Percentiles rank a stretch among this genome's conserved stretches.
phyloP scores from a whole-genome alignment of 1,284 basidiomycete genomes.

The Cryptococcus amylolentus region DNA sequence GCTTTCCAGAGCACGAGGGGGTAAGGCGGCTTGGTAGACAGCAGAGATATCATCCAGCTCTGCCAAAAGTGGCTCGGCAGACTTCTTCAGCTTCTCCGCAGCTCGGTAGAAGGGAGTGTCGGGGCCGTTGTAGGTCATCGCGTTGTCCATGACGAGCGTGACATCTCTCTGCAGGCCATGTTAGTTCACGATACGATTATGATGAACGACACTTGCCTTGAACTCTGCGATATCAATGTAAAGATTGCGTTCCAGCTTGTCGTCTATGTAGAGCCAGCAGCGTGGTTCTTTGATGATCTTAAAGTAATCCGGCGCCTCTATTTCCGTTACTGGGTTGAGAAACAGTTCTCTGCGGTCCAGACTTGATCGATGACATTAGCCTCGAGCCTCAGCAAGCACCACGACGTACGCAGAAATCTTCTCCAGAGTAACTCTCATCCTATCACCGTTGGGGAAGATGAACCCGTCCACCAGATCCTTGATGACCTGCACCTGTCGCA shows the following conservation, averaged over 20 bases:
- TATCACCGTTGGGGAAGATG: slow-evolving; percentile 65
- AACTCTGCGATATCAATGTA: slow-evolving; percentile 76
- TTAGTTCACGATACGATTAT: slow-evolving; percentile 4
- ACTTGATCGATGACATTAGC: slow-evolving; percentile 51
- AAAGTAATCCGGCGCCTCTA: slow-evolving; percentile 87
- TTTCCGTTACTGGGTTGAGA: slow-evolving; percentile 71
- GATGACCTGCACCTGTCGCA: slow-evolving; percentile 67
- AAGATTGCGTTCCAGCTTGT: slow-evolving; percentile 69
- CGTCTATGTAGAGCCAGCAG: slow-evolving; percentile 79
- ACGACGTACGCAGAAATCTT: slow-evolving; percentile 64
- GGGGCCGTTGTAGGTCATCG: slow-evolving; percentile 77
- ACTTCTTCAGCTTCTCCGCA: slow-evolving; percentile 65
- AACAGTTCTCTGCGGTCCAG: slow-evolving; percentile 72
- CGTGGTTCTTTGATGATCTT: slow-evolving; percentile 83
- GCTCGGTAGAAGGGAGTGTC: slow-evolving; percentile 69
- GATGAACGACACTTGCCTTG: slow-evolving; percentile 55
- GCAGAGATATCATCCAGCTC: slow-evolving; percentile 54
- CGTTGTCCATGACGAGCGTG: slow-evolving; percentile 77
- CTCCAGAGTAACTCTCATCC: slow-evolving; percentile 65
- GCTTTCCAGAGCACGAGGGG: background rate
- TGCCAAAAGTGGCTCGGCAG: slow-evolving; percentile 60
- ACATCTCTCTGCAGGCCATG: slow-evolving; percentile 65
- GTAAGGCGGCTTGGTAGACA: background rate
- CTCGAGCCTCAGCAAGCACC: background rate
- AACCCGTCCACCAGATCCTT: slow-evolving; percentile 63